These are phyloP conservation scores for Dactylella cylindrospora DNA, from an alignment of 2,329 filamentous ascomycete species.

Conservation along the genomic window DNA sequence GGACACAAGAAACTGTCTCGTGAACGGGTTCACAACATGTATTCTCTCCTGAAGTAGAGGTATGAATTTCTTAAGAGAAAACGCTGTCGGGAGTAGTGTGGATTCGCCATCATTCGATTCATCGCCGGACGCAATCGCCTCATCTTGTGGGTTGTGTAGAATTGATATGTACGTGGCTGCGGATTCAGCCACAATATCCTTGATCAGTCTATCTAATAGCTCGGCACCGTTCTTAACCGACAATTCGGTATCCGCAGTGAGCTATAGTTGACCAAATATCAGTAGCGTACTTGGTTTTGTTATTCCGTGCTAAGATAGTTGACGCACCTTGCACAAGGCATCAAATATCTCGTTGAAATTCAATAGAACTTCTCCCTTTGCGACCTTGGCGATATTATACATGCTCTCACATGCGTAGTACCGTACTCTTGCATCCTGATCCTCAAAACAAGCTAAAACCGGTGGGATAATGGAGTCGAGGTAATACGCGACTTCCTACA, in stretches of 20 bases:
- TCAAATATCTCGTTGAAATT: slow-evolving; percentile 99
- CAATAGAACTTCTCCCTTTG: slow-evolving; percentile 92
- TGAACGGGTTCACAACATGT: slow-evolving; percentile 90
- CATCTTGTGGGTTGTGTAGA: slow-evolving; percentile 59
- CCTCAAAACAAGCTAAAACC: slow-evolving; percentile 93
- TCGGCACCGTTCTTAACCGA: slow-evolving; percentile 98
- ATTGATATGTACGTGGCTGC: slow-evolving; percentile 79
- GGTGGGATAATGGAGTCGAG: slow-evolving; percentile 92
- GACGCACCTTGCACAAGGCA: slow-evolving; percentile 82
- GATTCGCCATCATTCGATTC: slow-evolving; percentile 52
- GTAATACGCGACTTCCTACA: slow-evolving; percentile 84
- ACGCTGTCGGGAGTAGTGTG: slow-evolving; percentile 73
- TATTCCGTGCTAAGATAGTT: neutral
- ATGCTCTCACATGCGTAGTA: slow-evolving; percentile 99
- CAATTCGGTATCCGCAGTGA: slow-evolving; percentile 91
- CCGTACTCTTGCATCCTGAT: slow-evolving; percentile 91
- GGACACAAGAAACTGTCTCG: slow-evolving; percentile 88
- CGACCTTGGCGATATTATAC: slow-evolving; percentile 99
- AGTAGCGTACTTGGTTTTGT: neutral
- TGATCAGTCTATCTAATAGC: slow-evolving; percentile 82
- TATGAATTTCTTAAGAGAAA: slow-evolving; percentile 87
- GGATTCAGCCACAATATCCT: slow-evolving; percentile 49
- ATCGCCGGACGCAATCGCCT: slow-evolving; percentile 53
- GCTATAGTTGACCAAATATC: slow-evolving; percentile 56
- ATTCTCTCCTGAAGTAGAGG: slow-evolving; percentile 92